These are phyloP conservation scores for Tarenaya hassleriana DNA, from an alignment of 345 rosid genomes.

Conservation along the genomic window DNA sequence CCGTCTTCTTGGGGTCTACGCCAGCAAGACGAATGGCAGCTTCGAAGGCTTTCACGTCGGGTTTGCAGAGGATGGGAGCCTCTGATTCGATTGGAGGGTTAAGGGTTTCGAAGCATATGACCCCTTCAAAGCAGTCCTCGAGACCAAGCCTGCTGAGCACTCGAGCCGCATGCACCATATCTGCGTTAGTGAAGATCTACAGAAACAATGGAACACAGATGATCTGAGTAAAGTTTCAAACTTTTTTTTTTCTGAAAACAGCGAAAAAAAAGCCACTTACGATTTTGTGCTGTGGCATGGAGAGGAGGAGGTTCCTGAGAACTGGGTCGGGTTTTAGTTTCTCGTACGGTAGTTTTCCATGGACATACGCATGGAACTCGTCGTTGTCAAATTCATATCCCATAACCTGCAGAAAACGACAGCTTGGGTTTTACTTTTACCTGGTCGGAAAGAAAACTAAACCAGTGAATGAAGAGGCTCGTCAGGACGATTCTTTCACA, in stretches of 20 bases:
- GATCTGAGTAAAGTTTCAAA: background rate
- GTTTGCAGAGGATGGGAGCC: conserved; percentile 51
- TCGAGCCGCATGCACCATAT: conserved; percentile 45
- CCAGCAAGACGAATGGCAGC: conserved; percentile 56
- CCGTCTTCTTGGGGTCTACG: conserved; percentile 64
- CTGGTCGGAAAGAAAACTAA: background rate
- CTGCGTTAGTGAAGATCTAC: conserved; percentile 79
- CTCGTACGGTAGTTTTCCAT: conserved; percentile 77
- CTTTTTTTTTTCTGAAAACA: background rate
- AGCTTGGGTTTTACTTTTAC: background rate
- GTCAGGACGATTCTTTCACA: conserved; percentile 6
- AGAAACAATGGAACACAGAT: background rate
- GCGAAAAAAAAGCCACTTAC: conserved; percentile 38
- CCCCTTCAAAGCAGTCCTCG: conserved; percentile 76
- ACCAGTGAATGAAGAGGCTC: background rate
- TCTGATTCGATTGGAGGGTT: conserved; percentile 35
- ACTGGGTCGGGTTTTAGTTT: conserved; percentile 61
- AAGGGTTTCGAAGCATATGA: conserved; percentile 78
- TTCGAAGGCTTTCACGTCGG: conserved; percentile 55
- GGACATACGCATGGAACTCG: conserved; percentile 74
- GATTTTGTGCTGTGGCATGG: conserved; percentile 77
- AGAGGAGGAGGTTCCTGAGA: conserved; percentile 68
- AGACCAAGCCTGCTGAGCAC: conserved; percentile 48
- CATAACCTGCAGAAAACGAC: conserved; percentile 39
- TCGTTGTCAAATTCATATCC: conserved; percentile 85